phyloP scores from a whole-genome alignment of 441 rosid genomes.

The Raphanus hybrid region DNA sequence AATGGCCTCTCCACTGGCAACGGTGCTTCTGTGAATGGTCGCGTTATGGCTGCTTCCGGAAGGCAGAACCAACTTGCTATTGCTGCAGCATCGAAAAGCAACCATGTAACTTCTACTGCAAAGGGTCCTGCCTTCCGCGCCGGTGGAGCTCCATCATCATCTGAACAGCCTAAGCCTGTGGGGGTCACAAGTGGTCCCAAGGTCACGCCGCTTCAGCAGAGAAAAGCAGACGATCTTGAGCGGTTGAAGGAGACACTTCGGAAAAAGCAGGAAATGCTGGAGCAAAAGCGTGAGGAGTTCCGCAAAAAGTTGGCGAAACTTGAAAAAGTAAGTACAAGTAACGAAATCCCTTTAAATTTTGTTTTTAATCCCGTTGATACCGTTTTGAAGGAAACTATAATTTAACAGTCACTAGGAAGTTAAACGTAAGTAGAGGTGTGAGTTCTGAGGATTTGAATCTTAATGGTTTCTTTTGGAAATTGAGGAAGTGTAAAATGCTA shows the following conservation, averaged over 20 bases:
- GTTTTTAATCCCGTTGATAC: neutral
- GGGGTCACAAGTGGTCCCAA: constrained; percentile 56
- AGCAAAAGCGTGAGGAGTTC: constrained; percentile 83
- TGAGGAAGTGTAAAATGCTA: constrained; percentile 7
- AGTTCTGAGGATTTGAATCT: constrained; percentile 14
- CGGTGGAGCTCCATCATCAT: constrained; percentile 50
- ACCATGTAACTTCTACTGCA: constrained; percentile 49
- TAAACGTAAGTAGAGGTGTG: constrained; percentile 11
- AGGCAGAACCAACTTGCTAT: constrained; percentile 47
- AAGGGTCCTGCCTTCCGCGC: constrained; percentile 50
- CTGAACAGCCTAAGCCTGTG: constrained; percentile 58
- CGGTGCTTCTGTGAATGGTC: constrained; percentile 49
- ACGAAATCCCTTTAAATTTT: constrained; percentile 15
- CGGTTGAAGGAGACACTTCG: constrained; percentile 87
- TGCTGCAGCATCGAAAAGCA: constrained; percentile 59
- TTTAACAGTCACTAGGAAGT: constrained; percentile 19
- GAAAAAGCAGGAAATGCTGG: constrained; percentile 92
- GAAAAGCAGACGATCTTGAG: constrained; percentile 79
- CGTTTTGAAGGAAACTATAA: neutral
- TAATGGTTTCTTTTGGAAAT: constrained; percentile 3
- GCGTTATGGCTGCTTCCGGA: constrained; percentile 49
- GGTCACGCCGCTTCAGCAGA: constrained; percentile 69
- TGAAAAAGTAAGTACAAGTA: constrained; percentile 57
- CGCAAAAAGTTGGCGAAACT: constrained; percentile 72
- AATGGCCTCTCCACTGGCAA: constrained; percentile 54